Conservation (phyloP, 176 grass and related monocot genomes). For the Tillandsia fasciculata region DNA sequence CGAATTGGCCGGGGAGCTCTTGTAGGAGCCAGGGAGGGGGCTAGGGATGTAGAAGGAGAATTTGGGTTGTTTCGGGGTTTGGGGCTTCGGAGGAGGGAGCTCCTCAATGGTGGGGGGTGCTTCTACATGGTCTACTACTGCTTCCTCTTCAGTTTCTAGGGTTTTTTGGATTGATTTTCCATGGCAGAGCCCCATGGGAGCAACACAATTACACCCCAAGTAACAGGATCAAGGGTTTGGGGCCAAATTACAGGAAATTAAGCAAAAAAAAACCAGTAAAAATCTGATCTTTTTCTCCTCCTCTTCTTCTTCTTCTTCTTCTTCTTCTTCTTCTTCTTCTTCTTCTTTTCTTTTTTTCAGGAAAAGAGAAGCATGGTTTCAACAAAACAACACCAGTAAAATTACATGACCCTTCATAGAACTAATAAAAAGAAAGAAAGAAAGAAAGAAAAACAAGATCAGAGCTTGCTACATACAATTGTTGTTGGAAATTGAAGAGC, state of each 20-base stretch:
- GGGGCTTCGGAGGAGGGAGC: conserved; percentile 29
- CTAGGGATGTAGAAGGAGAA: conserved; percentile 94
- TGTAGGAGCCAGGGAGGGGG: conserved; percentile 79
- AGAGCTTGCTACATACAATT: background rate
- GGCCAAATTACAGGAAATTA: background rate
- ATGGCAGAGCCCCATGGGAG: conserved; percentile 79
- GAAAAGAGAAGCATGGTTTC: too few relatives aligned
- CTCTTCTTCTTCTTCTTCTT: too few relatives aligned
- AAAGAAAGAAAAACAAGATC: background rate
- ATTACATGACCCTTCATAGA: too few relatives aligned
- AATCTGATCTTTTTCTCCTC: too few relatives aligned
- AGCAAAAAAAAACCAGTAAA: background rate
- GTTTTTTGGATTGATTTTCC: conserved; percentile 64
- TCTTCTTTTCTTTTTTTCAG: too few relatives aligned
- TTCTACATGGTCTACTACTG: conserved; percentile 9
- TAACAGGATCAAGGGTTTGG: background rate
- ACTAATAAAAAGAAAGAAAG: too few relatives aligned
- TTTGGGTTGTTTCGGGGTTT: conserved; percentile 77
- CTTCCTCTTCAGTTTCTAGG: conserved; percentile 41
- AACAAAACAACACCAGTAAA: too few relatives aligned
- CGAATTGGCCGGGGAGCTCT: conserved; percentile 90
- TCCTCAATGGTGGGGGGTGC: conserved; percentile 24
- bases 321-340: too few relatives aligned
- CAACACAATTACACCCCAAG: conserved; percentile 8
- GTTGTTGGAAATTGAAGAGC: too few relatives aligned